Conservation (phyloP, 495 filamentous ascomycete species). For the Cercophora newfieldiana region DNA sequence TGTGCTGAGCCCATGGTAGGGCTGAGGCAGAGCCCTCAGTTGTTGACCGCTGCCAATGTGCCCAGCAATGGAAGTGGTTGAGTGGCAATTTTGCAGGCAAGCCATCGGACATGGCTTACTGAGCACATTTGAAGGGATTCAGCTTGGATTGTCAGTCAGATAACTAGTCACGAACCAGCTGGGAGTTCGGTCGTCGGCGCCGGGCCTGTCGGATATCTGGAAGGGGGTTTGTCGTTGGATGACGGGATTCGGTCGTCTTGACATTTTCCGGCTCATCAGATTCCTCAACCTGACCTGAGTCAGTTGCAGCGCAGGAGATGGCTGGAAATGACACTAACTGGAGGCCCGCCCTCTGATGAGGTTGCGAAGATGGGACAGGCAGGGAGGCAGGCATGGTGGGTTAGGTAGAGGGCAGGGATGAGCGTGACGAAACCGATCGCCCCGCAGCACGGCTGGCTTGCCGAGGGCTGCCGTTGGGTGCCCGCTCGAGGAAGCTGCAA, state of each 20-base stretch:
- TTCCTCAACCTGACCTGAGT: not conserved
- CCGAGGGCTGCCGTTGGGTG: constrained; percentile 2
- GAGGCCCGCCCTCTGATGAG: not conserved
- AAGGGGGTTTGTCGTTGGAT: not conserved
- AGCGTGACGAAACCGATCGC: constrained; percentile 4
- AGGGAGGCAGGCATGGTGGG: not conserved
- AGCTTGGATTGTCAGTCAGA: not conserved
- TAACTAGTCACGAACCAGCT: not conserved
- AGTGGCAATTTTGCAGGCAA: not conserved
- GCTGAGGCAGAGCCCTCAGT: not conserved
- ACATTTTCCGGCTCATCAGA: not conserved
- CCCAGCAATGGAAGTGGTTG: not conserved
- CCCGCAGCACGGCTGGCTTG: constrained; percentile 9
- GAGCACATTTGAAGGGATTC: not conserved
- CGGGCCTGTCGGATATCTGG: too few relatives aligned
- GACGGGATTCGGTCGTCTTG: not conserved
- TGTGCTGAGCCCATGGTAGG: not conserved
- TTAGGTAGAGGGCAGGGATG: not conserved
- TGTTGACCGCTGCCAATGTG: not conserved
- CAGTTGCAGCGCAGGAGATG: not conserved
- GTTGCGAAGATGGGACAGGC: not conserved
- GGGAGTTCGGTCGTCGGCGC: not conserved
- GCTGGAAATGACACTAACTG: not conserved
- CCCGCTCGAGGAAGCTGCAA: too few relatives aligned
- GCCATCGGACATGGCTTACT: not conserved